Evolutionary conservation across 345 rosid species (phyloP).

Genomic region (Erucastrum elatum): DNA sequence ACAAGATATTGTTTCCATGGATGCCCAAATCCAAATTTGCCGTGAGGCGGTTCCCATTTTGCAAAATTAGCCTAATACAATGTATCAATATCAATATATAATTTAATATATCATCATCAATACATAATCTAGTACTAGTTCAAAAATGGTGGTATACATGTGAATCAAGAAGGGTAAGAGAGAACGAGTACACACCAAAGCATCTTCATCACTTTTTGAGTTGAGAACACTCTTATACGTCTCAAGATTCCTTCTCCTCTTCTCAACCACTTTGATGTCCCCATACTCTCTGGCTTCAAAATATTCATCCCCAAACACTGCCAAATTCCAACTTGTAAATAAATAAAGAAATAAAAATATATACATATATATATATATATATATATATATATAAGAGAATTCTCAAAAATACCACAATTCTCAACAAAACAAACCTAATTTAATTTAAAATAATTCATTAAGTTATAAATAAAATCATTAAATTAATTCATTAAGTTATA

Average conservation of each 20-base stretch:
- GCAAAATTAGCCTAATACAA: slow-evolving; percentile 66
- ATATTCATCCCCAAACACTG: slow-evolving; percentile 64
- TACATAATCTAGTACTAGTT: neutral
- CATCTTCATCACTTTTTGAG: slow-evolving; percentile 64
- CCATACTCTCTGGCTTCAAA: slow-evolving; percentile 36
- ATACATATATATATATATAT: too few species aligned
- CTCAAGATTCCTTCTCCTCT: slow-evolving; percentile 43
- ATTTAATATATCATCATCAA: neutral
- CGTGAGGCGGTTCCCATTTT: slow-evolving; percentile 97
- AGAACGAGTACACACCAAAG: slow-evolving; percentile 49
- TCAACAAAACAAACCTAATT: neutral
- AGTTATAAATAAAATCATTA: too few species aligned
- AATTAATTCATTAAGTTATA: too few species aligned
- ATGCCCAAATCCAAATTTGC: slow-evolving; percentile 66
- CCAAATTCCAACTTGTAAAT: slow-evolving; percentile 18
- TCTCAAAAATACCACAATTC: neutral
- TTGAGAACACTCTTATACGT: slow-evolving; percentile 53
- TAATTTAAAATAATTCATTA: too few species aligned
- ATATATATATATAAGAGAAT: neutral
- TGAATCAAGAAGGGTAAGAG: neutral
- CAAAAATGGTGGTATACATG: neutral
- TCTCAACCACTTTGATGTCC: slow-evolving; percentile 33
- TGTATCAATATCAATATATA: neutral
- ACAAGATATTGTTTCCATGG: slow-evolving; percentile 72
- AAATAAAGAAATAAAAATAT: too few species aligned